A percentile compares a stretch with the other conserved stretches of the same genome.
Evolutionary conservation across 164 flowering plant genomes (phyloP).

Genomic region (Saururus chinensis): DNA sequence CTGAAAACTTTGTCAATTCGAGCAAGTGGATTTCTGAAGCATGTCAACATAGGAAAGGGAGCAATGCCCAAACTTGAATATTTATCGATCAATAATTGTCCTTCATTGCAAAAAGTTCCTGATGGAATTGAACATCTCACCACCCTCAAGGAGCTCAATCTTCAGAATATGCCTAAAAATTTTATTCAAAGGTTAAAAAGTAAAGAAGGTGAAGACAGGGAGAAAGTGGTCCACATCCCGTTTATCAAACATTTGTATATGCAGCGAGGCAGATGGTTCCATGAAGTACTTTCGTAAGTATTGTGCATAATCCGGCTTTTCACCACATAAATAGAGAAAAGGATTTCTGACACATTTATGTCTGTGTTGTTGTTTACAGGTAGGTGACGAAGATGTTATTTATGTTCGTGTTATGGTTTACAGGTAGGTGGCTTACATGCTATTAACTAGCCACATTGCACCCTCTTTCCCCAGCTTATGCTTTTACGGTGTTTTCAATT

Average conservation of each 20-base stretch:
- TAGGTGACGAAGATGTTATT: too few species aligned
- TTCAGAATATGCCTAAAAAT: neutral
- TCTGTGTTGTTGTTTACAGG: too few species aligned
- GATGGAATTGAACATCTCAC: neutral
- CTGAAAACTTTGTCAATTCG: neutral
- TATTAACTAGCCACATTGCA: too few species aligned
- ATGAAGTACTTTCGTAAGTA: neutral
- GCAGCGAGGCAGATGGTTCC: neutral
- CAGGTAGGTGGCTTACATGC: too few species aligned
- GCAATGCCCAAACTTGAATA: neutral
- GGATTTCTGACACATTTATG: too few species aligned
- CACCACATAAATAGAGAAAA: too few species aligned
- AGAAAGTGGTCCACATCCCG: neutral
- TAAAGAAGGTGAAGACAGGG: neutral
- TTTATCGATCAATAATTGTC: neutral
- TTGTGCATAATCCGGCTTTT: too few species aligned
- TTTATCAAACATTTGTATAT: neutral
- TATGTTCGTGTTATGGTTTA: too few species aligned
- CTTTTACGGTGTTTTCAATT: too few species aligned
- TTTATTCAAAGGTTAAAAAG: neutral
- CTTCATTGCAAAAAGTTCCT: neutral
- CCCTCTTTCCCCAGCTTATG: too few species aligned
- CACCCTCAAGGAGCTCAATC: neutral
- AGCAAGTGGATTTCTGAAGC: neutral
- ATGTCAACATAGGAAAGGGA: neutral